Evolutionary conservation across 768 basidiomycete genomes (phyloP).

Genomic region (Tulasnella sp.): DNA sequence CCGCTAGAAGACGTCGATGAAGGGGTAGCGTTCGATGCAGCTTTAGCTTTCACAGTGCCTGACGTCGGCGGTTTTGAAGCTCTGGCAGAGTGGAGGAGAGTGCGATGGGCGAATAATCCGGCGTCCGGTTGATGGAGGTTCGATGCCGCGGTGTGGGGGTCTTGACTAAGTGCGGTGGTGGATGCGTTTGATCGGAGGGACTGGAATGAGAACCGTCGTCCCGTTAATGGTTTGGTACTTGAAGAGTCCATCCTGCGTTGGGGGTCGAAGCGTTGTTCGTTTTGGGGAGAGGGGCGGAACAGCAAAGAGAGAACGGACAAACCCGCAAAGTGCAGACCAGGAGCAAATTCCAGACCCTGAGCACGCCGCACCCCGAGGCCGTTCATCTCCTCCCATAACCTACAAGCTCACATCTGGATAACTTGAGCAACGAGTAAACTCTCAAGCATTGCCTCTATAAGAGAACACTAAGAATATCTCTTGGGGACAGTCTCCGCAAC

Average conservation of each 20-base stretch:
- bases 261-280: background rate
- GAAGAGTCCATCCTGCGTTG: background rate
- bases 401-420: background rate
- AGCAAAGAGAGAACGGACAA: background rate
- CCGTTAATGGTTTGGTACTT: background rate
- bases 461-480: background rate
- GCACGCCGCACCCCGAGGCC: background rate
- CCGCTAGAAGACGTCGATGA: background rate
- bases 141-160: background rate
- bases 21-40: background rate
- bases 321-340: background rate
- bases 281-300: background rate
- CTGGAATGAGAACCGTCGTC: background rate
- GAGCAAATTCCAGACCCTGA: background rate
- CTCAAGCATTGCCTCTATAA: background rate
- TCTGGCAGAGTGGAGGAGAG: background rate
- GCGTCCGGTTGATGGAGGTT: background rate
- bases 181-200: background rate
- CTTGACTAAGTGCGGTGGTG: background rate
- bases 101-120: background rate
- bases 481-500: background rate
- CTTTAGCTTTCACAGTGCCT: background rate
- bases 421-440: background rate
- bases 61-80: background rate
- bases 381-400: background rate